These are phyloP conservation scores for Leccinum pellstonianum DNA, from an alignment of 768 basidiomycete genomes.

Conservation along the genomic window DNA sequence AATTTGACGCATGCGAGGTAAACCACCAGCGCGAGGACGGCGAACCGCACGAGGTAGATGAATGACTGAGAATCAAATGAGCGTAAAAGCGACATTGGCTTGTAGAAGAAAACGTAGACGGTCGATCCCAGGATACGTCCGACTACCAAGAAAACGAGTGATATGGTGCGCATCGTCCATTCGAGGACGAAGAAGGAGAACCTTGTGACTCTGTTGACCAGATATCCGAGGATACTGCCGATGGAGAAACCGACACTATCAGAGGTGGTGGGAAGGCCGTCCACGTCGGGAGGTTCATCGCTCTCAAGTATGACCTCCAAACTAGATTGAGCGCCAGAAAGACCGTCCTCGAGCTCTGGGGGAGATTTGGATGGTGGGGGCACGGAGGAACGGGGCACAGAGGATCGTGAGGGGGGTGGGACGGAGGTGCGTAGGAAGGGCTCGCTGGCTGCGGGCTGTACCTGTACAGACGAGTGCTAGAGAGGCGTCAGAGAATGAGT, in stretches of 20 bases:
- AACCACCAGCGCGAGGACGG: constrained; percentile 42
- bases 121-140: constrained; percentile 51
- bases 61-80: constrained; percentile 34
- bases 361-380: constrained; percentile 38
- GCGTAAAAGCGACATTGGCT: constrained; percentile 44
- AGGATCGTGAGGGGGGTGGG: constrained; percentile 38
- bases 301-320: constrained; percentile 65
- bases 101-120: constrained; percentile 46
- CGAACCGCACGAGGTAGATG: constrained; percentile 39
- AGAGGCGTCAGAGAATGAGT: constrained; percentile 7
- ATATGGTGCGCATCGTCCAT: constrained; percentile 29
- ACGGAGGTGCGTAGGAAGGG: constrained; percentile 36
- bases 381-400: constrained; percentile 39
- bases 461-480: constrained; percentile 28
- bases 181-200: constrained; percentile 31
- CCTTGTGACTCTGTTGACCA: constrained; percentile 38
- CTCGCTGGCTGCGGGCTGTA: constrained; percentile 36
- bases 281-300: constrained; percentile 46
- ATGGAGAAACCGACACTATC: constrained; percentile 39
- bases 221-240: constrained; percentile 44
- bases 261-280: constrained; percentile 27
- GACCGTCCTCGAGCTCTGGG: constrained; percentile 20
- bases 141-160: constrained; percentile 39
- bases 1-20: constrained; percentile 48
- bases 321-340: constrained; percentile 46